A percentile compares a stretch with the other conserved stretches of the same genome.
Conservation (phyloP, 306 rosid genomes). For the Delonix regia region DNA sequence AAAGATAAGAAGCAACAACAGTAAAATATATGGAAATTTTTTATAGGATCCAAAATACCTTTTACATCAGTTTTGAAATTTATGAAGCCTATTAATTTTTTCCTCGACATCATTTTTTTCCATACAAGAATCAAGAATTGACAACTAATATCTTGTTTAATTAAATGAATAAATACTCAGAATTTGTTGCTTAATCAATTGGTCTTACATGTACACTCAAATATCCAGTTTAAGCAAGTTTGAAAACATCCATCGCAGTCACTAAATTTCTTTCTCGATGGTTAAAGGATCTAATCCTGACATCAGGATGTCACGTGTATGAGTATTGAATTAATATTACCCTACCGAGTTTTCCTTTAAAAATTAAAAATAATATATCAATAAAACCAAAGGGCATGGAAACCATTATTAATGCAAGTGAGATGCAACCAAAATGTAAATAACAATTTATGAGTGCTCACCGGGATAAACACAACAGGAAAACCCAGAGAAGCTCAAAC, state of each 20-base stretch:
- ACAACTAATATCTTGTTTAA: neutral
- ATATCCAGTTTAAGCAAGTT: neutral
- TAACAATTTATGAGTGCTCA: too few relatives aligned
- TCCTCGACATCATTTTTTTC: neutral
- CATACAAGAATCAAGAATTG: slow-evolving; percentile 3
- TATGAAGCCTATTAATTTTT: neutral
- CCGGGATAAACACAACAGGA: too few relatives aligned
- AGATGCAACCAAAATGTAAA: too few relatives aligned
- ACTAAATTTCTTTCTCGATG: neutral
- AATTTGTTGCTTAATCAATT: neutral
- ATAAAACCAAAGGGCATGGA: neutral
- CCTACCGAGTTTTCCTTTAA: neutral
- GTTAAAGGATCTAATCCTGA: neutral
- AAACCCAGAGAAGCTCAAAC: too few relatives aligned
- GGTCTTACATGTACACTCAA: neutral
- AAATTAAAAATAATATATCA: neutral
- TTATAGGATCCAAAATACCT: neutral
- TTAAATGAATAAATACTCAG: neutral
- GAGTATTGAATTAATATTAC: neutral
- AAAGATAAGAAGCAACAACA: neutral
- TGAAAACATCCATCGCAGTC: neutral
- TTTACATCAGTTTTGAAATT: neutral
- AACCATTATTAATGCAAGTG: too few relatives aligned
- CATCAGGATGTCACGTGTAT: neutral
- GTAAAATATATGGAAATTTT: neutral